These are phyloP conservation scores for Ceratocystis albifundus DNA, from an alignment of 2,329 filamentous ascomycete species.

Conservation along the genomic window DNA sequence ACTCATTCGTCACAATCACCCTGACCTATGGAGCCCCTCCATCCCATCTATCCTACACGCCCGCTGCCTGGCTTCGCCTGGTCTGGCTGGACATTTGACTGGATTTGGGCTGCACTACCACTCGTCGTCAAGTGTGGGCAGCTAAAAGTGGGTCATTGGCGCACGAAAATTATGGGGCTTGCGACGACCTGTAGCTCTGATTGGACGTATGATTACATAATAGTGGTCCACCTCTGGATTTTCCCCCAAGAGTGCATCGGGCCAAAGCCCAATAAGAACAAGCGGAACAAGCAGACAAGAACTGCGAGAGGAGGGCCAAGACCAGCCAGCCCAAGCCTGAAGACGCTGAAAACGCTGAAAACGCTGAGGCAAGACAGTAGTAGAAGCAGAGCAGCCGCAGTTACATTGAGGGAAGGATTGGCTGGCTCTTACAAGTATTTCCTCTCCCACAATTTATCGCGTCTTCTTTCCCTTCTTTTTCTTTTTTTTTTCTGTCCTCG, in stretches of 20 bases:
- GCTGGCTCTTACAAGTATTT: not conserved
- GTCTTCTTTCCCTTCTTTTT: not conserved
- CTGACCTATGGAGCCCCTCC: not conserved
- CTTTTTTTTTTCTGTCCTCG: not conserved
- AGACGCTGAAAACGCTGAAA: too few relatives aligned
- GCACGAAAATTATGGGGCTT: constrained; percentile 20
- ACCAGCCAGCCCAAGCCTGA: too few relatives aligned
- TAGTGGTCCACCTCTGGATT: constrained; percentile 2
- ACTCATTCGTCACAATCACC: too few relatives aligned
- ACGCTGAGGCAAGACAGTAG: too few relatives aligned
- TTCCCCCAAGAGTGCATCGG: constrained; percentile 12
- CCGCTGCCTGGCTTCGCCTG: not conserved
- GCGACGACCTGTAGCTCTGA: not conserved
- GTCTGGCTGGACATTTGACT: not conserved
- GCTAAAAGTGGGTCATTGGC: constrained; percentile 21
- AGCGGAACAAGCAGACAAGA: not conserved
- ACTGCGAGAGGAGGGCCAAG: not conserved
- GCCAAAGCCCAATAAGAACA: constrained; percentile 11
- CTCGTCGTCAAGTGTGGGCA: constrained; percentile 20
- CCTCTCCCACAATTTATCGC: not conserved
- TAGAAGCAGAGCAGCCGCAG: too few relatives aligned
- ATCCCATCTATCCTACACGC: not conserved
- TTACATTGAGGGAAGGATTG: not conserved
- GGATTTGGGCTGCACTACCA: constrained; percentile 9
- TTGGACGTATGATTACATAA: constrained; percentile 17